Percentiles rank a stretch among this genome's conserved stretches.
phyloP scores from a whole-genome alignment of 2,329 filamentous ascomycete species.

The Botryotinia calthae region DNA sequence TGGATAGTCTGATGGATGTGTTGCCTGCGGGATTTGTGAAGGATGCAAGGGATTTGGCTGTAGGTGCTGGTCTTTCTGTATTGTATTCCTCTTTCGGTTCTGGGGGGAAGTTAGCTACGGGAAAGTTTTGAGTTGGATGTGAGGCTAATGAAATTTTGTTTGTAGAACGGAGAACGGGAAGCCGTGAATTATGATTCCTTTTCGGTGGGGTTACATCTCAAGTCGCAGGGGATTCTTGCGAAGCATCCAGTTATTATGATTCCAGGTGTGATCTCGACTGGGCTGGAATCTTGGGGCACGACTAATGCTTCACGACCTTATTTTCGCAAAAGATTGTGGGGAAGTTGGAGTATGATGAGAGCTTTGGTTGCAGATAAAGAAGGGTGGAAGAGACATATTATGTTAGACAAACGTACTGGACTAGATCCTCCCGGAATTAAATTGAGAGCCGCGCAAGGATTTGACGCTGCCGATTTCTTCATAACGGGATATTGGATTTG shows the following conservation, averaged over 20 bases:
- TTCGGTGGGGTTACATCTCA: slow-evolving; percentile 80
- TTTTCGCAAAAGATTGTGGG: slow-evolving; percentile 93
- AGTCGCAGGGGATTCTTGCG: slow-evolving; percentile 74
- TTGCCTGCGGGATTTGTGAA: slow-evolving; percentile 81
- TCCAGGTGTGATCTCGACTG: slow-evolving; percentile 94
- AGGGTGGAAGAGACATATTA: slow-evolving; percentile 92
- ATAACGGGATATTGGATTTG: slow-evolving; percentile 87
- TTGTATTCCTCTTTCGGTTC: slow-evolving; percentile 5
- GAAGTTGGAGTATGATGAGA: slow-evolving; percentile 98
- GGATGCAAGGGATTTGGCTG: slow-evolving; percentile 82
- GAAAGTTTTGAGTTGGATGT: not conserved
- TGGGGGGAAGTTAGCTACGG: not conserved
- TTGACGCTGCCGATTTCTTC: slow-evolving; percentile 97
- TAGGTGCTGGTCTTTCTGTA: slow-evolving; percentile 41
- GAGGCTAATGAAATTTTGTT: slow-evolving; percentile 20
- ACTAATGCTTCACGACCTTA: slow-evolving; percentile 81
- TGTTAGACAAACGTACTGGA: slow-evolving; percentile 89
- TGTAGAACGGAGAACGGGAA: slow-evolving; percentile 78
- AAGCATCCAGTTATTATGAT: slow-evolving; percentile 95
- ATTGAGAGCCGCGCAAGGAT: slow-evolving; percentile 88
- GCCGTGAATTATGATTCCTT: slow-evolving; percentile 92
- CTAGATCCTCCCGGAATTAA: slow-evolving; percentile 87
- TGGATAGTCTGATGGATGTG: slow-evolving; percentile 84
- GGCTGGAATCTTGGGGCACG: slow-evolving; percentile 95
- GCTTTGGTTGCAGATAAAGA: slow-evolving; percentile 91